Base-by-base conservation (phyloP, 208 protist genomes). In the Crithidia fasciculata region DNA sequence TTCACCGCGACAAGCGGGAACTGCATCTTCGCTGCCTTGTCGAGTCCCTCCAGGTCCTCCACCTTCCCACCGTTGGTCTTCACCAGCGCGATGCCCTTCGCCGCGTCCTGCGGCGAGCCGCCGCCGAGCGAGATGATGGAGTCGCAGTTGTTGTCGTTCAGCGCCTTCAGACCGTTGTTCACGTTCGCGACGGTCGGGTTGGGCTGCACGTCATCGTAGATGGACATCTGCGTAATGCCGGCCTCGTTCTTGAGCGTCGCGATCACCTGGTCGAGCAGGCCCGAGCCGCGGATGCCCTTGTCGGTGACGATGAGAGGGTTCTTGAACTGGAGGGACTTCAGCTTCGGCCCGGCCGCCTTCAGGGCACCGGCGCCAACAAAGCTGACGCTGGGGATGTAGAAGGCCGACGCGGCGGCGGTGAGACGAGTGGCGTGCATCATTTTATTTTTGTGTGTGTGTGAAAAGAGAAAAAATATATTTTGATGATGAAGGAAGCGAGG, bases 71-170 rank as follows among this genome's bases (percentile, higher is more conserved):
- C 82, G 67, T 90, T 90, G n/a, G 84, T 87, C 78, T 90, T 84
- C 18, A 96, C 85, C 2, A 96, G 69, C 3, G 92, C 80, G 50
- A 95, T 86, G 50, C 89, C 81, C 88, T 97, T 98, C 50, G 88
- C 91, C 44, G 81, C 80, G 74, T 98, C 93, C 82, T 97, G 89
- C 9, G 90, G 81, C 16, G 89, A 95, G 54, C 93, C 95, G 63
- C 95, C 95, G 62, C 94, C 92, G 54, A 98, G 76, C 53, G 81
- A 84, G 55, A 97, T 82, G 69, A 93, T 89, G 44, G 63, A 81
- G 77, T 93, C 88, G 45, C 81, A 87, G 18, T 78, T 69, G 61
- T 77, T 82, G 40, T 74, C 76, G 65, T 85, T 84, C 44, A 91
- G 78, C 58, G 83, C 47, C 60, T 80, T 83, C 47, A 89, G 77